Conservation (phyloP, 805 yeast species). For the Candida rishiriensis region DNA sequence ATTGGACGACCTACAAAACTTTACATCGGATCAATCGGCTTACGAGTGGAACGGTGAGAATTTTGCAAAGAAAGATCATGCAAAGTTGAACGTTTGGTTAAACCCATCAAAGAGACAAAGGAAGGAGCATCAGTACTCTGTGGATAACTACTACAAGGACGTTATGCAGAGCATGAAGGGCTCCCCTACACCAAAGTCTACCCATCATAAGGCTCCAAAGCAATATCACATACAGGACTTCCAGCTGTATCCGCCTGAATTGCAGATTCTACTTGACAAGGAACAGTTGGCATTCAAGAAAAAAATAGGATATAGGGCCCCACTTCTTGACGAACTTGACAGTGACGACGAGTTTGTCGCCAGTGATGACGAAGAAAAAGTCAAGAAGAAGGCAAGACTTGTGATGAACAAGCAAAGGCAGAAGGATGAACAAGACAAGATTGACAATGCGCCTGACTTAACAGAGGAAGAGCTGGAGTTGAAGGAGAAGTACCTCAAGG, state of each 20-base stretch:
- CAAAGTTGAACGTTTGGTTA: slow-evolving; percentile 52
- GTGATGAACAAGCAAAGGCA: slow-evolving; percentile 30
- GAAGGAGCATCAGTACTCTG: slow-evolving; percentile 72
- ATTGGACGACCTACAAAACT: slow-evolving; percentile 87
- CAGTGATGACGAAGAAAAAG: slow-evolving; percentile 27
- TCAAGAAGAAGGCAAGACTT: slow-evolving; percentile 20
- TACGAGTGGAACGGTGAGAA: slow-evolving; percentile 96
- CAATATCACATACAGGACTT: slow-evolving; percentile 61
- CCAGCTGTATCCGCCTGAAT: slow-evolving; percentile 61
- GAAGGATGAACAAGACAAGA: slow-evolving; percentile 47
- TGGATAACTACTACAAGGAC: slow-evolving; percentile 73
- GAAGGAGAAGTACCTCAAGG: slow-evolving; percentile 48
- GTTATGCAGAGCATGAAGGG: slow-evolving; percentile 43
- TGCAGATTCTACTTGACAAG: slow-evolving; percentile 50
- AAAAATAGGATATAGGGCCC: slow-evolving; percentile 52
- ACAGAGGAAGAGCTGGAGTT: slow-evolving; percentile 56
- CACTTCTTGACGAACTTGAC: slow-evolving; percentile 56
- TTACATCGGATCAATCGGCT: slow-evolving; percentile 77
- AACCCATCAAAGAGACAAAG: slow-evolving; percentile 74
- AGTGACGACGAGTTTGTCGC: slow-evolving; percentile 45
- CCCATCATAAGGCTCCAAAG: slow-evolving; percentile 57
- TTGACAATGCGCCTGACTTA: slow-evolving; percentile 53
- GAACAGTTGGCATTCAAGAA: slow-evolving; percentile 64
- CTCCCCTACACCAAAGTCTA: slow-evolving; percentile 34
- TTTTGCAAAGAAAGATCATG: slow-evolving; percentile 56